These are phyloP conservation scores for Trypanosoma scelopori DNA, from an alignment of 208 protist genomes.

Conservation along the genomic window DNA sequence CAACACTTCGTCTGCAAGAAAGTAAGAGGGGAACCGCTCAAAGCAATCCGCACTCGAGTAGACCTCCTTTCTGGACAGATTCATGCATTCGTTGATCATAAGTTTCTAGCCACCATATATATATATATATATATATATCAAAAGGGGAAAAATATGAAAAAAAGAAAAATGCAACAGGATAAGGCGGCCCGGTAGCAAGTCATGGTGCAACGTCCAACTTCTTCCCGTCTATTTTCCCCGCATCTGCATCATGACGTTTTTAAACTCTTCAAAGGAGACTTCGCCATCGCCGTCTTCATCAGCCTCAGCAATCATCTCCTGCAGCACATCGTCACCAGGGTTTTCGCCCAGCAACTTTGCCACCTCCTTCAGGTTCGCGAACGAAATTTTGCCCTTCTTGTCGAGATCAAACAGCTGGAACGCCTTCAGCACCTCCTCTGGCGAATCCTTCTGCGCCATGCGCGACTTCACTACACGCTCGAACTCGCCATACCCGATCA, in stretches of 20 bases:
- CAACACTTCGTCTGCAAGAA: too few relatives aligned
- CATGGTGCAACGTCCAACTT: too few relatives aligned
- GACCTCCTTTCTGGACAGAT: too few relatives aligned
- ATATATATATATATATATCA: too few relatives aligned
- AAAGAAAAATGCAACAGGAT: too few relatives aligned
- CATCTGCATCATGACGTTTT: slow-evolving; percentile 94
- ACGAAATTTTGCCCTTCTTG: slow-evolving; percentile 94
- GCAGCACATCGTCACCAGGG: slow-evolving; percentile 96
- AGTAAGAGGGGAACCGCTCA: too few relatives aligned
- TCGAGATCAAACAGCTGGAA: slow-evolving; percentile 97
- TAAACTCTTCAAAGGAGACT: slow-evolving; percentile 96
- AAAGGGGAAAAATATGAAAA: too few relatives aligned
- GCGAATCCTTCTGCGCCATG: slow-evolving; percentile 91
- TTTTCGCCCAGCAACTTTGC: slow-evolving; percentile 95
- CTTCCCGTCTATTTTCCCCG: slow-evolving; percentile 85
- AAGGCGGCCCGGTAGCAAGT: too few relatives aligned
- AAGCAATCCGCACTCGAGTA: too few relatives aligned
- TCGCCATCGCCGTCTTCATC: slow-evolving; percentile 96
- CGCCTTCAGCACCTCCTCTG: slow-evolving; percentile 95
- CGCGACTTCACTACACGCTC: slow-evolving; percentile 90
- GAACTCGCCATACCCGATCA: slow-evolving; percentile 90
- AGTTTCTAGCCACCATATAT: too few relatives aligned
- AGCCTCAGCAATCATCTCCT: slow-evolving; percentile 97
- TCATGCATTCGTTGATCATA: too few relatives aligned
- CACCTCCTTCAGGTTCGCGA: slow-evolving; percentile 97